Percentiles rank a stretch among this genome's conserved stretches.
Conservation (phyloP, 495 filamentous ascomycete genomes). For the Massariosphaeria phaeospora region DNA sequence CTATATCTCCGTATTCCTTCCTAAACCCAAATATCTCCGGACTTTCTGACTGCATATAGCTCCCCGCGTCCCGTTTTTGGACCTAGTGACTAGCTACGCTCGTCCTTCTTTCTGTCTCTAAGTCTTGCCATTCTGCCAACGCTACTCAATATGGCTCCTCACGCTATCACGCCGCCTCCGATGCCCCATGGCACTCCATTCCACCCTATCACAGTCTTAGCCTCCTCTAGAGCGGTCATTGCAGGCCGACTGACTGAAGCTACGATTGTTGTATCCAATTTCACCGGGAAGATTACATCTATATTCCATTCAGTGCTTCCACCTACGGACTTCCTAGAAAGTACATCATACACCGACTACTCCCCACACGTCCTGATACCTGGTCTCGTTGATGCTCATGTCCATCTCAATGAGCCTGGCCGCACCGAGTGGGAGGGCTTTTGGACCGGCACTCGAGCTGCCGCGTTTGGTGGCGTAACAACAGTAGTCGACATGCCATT, state of each 20-base stretch:
- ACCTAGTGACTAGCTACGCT: slow-evolving; percentile 1
- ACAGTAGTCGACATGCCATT: slow-evolving; percentile 97
- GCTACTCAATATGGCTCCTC: slow-evolving; percentile 27
- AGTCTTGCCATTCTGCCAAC: not conserved
- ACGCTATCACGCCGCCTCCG: slow-evolving; percentile 34
- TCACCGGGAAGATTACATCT: slow-evolving; percentile 78
- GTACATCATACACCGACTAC: slow-evolving; percentile 73
- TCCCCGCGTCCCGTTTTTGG: slow-evolving; percentile 8
- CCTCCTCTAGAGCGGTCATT: slow-evolving; percentile 74
- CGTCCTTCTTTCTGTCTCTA: slow-evolving; percentile 1
- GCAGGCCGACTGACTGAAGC: slow-evolving; percentile 63
- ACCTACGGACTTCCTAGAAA: slow-evolving; percentile 62
- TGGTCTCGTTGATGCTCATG: slow-evolving; percentile 92
- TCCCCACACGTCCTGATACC: slow-evolving; percentile 84
- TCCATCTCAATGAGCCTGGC: slow-evolving; percentile 96
- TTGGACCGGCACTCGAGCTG: slow-evolving; percentile 85
- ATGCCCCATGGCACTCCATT: slow-evolving; percentile 25
- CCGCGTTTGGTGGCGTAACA: slow-evolving; percentile 95
- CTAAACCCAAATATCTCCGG: not conserved
- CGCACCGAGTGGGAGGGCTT: slow-evolving; percentile 99
- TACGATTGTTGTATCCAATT: slow-evolving; percentile 73
- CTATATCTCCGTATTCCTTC: slow-evolving; percentile 3
- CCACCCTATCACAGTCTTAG: slow-evolving; percentile 62
- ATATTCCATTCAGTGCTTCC: slow-evolving; percentile 71
- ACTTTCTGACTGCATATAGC: slow-evolving; percentile 8